Evolutionary conservation across 768 basidiomycete species (phyloP).

Genomic region (Rhizopogon salebrosus): DNA sequence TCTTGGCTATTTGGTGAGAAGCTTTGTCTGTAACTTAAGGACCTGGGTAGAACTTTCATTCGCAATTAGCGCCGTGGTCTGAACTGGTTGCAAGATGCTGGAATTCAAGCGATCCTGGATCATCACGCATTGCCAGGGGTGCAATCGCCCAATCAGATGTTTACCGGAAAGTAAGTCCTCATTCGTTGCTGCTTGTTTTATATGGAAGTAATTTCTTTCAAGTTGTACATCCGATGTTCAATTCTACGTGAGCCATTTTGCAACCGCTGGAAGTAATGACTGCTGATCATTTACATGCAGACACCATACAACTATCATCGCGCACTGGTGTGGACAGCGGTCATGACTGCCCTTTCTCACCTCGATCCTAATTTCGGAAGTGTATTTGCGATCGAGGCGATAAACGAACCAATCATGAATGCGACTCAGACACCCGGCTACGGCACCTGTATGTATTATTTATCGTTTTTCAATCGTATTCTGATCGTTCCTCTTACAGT

Average conservation of each 20-base stretch:
- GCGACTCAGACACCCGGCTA: slow-evolving; percentile 62
- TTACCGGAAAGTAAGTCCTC: slow-evolving; percentile 56
- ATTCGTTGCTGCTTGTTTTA: background rate
- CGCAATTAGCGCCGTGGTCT: slow-evolving; percentile 54
- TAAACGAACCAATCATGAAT: slow-evolving; percentile 77
- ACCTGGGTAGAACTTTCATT: background rate
- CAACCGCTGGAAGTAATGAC: background rate
- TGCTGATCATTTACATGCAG: slow-evolving; percentile 27
- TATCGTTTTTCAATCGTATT: background rate
- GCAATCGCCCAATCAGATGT: slow-evolving; percentile 53
- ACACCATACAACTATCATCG: slow-evolving; percentile 70
- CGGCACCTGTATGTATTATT: slow-evolving; percentile 51
- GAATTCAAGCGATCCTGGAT: slow-evolving; percentile 62
- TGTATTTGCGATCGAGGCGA: slow-evolving; percentile 68
- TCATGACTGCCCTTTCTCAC: slow-evolving; percentile 72
- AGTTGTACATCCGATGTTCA: slow-evolving; percentile 66
- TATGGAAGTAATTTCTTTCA: slow-evolving; percentile 1
- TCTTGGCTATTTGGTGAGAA: slow-evolving; percentile 52
- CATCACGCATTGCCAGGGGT: slow-evolving; percentile 74
- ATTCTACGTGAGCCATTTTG: slow-evolving; percentile 55
- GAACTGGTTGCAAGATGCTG: slow-evolving; percentile 50
- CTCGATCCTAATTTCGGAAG: slow-evolving; percentile 59
- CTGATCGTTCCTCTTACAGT: slow-evolving; percentile 32
- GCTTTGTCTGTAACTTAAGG: background rate
- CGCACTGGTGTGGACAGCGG: slow-evolving; percentile 75